These are phyloP conservation scores for Cercospora sp. DNA, from an alignment of 2,329 filamentous ascomycete species.

Conservation along the genomic window DNA sequence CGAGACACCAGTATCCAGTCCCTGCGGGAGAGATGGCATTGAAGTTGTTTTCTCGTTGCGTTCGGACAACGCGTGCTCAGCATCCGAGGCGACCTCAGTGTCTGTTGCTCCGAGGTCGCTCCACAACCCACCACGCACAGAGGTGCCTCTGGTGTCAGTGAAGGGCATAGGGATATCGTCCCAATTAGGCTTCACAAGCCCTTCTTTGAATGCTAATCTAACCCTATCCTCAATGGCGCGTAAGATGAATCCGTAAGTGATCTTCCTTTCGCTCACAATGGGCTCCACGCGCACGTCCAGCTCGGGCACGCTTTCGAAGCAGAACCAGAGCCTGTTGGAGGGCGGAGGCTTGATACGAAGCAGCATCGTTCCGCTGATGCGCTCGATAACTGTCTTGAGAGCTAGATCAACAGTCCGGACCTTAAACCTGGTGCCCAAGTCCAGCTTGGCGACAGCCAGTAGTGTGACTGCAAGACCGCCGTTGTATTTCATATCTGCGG, in stretches of 20 bases:
- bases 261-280: constrained; percentile 90
- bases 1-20: constrained; percentile 17
- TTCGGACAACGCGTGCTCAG: constrained; percentile 12
- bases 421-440: constrained; percentile 85
- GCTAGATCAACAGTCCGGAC: constrained; percentile 85
- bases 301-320: constrained; percentile 90
- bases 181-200: constrained; percentile 89
- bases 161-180: constrained; percentile 79
- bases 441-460: constrained; percentile 87
- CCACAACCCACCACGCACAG: constrained; percentile 85
- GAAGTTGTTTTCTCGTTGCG: constrained; percentile 31
- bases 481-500: constrained; percentile 83
- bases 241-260: constrained; percentile 89
- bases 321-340: constrained; percentile 94
- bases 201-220: constrained; percentile 90
- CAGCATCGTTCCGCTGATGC: constrained; percentile 79
- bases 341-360: constrained; percentile 91
- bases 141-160: constrained; percentile 73
- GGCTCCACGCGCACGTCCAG: constrained; percentile 94
- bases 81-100: background rate
- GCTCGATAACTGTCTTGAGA: constrained; percentile 80
- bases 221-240: constrained; percentile 93
- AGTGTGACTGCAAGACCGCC: constrained; percentile 89
- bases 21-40: constrained; percentile 26
- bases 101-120: constrained; percentile 44